These are phyloP conservation scores for Spergularia bocconei DNA, from an alignment of 148 eudicot species.

Conservation along the genomic window DNA sequence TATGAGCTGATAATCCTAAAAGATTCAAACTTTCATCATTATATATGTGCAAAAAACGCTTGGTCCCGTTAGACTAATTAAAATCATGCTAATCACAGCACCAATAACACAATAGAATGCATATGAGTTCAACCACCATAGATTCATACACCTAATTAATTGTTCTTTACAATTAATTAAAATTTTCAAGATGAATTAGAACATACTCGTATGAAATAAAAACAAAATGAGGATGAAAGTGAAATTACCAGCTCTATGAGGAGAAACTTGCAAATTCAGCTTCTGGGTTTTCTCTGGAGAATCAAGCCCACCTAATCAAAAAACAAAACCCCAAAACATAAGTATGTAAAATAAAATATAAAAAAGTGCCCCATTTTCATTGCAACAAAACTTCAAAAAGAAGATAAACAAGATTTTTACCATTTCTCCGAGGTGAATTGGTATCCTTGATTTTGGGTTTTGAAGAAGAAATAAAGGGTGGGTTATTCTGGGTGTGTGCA, in stretches of 20 bases:
- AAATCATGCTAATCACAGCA: neutral
- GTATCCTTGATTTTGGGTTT: slow-evolving; percentile 6
- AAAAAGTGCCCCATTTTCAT: neutral
- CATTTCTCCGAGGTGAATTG: slow-evolving; percentile 15
- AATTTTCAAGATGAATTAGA: too few species aligned
- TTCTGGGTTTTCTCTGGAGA: slow-evolving; percentile 41
- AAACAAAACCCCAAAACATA: neutral
- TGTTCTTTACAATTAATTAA: too few species aligned
- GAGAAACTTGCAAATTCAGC: slow-evolving; percentile 79
- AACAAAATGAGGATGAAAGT: neutral
- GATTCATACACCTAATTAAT: neutral
- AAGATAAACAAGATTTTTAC: slow-evolving; percentile 4
- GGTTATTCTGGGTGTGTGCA: slow-evolving; percentile 6
- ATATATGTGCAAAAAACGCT: too few species aligned
- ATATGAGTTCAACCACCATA: neutral
- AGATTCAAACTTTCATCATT: too few species aligned
- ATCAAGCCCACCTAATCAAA: slow-evolving; percentile 28
- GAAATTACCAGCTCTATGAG: slow-evolving; percentile 88
- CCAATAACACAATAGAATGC: neutral
- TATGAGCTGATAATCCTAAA: too few species aligned
- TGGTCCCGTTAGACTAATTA: neutral
- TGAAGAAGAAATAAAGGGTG: slow-evolving; percentile 20
- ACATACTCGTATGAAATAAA: neutral
- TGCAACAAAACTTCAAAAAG: slow-evolving; percentile 2
- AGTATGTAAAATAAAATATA: neutral